Evolutionary conservation across 2,329 filamentous ascomycete genomes (phyloP).

Genomic region (Eutypa lata): DNA sequence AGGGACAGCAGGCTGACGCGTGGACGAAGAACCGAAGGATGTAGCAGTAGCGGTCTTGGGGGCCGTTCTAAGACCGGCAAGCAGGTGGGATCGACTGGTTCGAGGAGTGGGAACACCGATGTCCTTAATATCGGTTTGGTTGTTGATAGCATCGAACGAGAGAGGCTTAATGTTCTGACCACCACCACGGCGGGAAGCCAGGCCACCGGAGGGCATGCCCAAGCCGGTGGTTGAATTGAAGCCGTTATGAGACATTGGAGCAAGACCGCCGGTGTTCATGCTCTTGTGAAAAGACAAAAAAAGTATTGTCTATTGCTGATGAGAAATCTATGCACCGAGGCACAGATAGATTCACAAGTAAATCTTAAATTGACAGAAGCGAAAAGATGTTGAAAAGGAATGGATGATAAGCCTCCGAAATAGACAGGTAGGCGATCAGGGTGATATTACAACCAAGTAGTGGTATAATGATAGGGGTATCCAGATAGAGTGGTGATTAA

Average conservation of each 20-base stretch:
- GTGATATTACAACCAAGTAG: constrained; percentile 31
- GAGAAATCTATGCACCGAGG: constrained; percentile 11
- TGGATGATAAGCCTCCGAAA: constrained; percentile 28
- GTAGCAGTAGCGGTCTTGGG: constrained; percentile 79
- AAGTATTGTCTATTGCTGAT: constrained; percentile 15
- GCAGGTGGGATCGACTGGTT: constrained; percentile 89
- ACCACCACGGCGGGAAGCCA: constrained; percentile 78
- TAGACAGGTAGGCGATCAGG: constrained; percentile 21
- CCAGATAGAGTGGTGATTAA: constrained; percentile 22
- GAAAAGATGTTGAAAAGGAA: constrained; percentile 22
- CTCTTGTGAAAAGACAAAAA: constrained; percentile 33
- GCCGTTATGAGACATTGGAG: constrained; percentile 95
- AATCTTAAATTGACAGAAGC: constrained; percentile 24
- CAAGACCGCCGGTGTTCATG: constrained; percentile 96
- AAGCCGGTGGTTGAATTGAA: constrained; percentile 70
- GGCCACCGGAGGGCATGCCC: constrained; percentile 72
- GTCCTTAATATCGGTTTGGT: constrained; percentile 63
- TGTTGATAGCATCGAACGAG: constrained; percentile 70
- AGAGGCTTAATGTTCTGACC: constrained; percentile 88
- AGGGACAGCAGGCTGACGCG: constrained; percentile 37
- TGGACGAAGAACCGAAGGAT: constrained; percentile 65
- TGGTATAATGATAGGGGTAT: constrained; percentile 12
- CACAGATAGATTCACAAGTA: constrained; percentile 2
- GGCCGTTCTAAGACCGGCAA: constrained; percentile 88
- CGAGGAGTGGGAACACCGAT: constrained; percentile 76